Evolutionary conservation across 805 yeast species (phyloP).

Genomic region (Candida hispaniensis): DNA sequence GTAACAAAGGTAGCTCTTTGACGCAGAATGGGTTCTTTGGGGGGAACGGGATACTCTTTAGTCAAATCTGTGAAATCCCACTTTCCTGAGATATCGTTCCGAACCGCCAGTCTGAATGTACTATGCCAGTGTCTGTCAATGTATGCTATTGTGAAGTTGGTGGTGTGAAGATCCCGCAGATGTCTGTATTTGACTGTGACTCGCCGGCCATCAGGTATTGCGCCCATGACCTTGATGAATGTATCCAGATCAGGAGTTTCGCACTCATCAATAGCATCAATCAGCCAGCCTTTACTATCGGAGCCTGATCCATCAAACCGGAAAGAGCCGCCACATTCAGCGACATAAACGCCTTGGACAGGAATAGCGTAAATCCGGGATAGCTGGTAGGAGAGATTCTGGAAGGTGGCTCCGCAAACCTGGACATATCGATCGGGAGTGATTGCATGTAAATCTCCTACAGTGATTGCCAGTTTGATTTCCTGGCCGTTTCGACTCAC

Average conservation of each 20-base stretch:
- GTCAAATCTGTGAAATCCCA: constrained; percentile 43
- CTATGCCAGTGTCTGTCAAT: constrained; percentile 82
- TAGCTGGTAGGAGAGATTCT: constrained; percentile 76
- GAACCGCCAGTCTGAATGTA: constrained; percentile 53
- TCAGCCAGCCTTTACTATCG: constrained; percentile 66
- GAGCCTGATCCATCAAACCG: constrained; percentile 23
- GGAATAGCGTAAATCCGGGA: constrained; percentile 80
- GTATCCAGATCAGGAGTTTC: constrained; percentile 66
- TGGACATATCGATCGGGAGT: constrained; percentile 75
- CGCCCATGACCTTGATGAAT: constrained; percentile 66
- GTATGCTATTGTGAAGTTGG: constrained; percentile 51
- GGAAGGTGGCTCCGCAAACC: constrained; percentile 80
- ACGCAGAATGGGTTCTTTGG: constrained; percentile 38
- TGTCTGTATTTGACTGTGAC: constrained; percentile 66
- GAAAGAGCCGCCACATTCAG: constrained; percentile 71
- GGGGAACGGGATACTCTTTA: constrained; percentile 44
- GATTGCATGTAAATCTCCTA: constrained; percentile 69
- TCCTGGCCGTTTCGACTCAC: constrained; percentile 69
- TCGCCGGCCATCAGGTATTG: constrained; percentile 63
- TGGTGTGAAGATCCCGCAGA: constrained; percentile 69
- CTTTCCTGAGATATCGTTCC: constrained; percentile 45
- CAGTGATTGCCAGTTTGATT: constrained; percentile 38
- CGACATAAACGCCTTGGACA: constrained; percentile 71
- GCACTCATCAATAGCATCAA: constrained; percentile 65
- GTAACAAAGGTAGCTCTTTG: constrained; percentile 40